phyloP scores from a whole-genome alignment of 2,329 filamentous ascomycete genomes.

The Sporothrix phasma region DNA sequence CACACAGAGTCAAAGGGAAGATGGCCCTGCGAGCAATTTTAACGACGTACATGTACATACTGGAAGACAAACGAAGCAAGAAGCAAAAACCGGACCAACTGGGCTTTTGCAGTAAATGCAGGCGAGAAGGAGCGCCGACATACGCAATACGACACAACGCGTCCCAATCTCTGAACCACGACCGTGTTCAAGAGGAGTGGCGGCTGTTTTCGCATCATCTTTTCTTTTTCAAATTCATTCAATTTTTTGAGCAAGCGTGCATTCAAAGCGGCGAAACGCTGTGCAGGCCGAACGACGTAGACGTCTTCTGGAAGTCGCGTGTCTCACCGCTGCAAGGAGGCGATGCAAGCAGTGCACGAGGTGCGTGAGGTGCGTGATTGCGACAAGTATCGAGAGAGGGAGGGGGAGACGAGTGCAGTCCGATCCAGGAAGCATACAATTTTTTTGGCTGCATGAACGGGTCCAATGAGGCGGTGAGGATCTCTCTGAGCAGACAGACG shows the following conservation, averaged over 20 bases:
- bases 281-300: no score
- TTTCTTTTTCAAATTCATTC: no score
- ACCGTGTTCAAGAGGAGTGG: no score
- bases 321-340: constrained; percentile 4
- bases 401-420: not conserved
- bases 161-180: no score
- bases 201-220: no score
- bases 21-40: no score
- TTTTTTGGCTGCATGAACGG: not conserved
- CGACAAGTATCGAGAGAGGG: not conserved
- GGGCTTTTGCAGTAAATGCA: not conserved
- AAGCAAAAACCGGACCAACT: not conserved
- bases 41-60: not conserved
- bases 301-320: constrained; percentile 2
- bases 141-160: no score
- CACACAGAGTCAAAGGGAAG: no score
- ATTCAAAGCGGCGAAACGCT: no score
- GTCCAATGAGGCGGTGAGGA: not conserved
- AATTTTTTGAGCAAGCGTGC: not conserved
- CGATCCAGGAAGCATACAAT: not conserved
- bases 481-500: not conserved
- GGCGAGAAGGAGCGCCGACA: not conserved
- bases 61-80: not conserved
- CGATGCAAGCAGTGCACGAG: not conserved
- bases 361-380: not conserved